phyloP scores from a whole-genome alignment of 176 grass and related monocot species.

The Ensete ventricosum region DNA sequence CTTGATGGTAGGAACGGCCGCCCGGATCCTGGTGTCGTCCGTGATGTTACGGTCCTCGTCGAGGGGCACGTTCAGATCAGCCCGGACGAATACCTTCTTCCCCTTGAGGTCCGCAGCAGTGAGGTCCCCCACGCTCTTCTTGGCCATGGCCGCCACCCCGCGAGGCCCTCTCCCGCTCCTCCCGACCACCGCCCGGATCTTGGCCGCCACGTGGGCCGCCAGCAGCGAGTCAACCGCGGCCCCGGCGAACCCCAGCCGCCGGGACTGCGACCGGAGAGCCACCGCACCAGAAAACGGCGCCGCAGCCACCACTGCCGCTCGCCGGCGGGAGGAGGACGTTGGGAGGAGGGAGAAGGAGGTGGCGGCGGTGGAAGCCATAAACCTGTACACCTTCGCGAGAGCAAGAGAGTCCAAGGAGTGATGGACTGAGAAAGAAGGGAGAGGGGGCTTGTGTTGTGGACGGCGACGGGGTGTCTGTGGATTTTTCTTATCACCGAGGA shows the following conservation, averaged over 20 bases:
- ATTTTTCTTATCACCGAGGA: slow-evolving; percentile 11
- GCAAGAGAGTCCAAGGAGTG: slow-evolving; percentile 1
- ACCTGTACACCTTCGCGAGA: background rate
- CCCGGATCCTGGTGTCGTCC: slow-evolving; percentile 62
- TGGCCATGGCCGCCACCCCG: slow-evolving; percentile 43
- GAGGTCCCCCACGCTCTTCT: slow-evolving; percentile 69
- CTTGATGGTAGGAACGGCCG: slow-evolving; percentile 62
- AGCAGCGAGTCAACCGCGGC: slow-evolving; percentile 31
- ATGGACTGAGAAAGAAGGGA: slow-evolving; percentile 8
- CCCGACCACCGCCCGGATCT: slow-evolving; percentile 26
- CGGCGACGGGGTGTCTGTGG: background rate
- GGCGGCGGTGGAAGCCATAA: slow-evolving; percentile 10
- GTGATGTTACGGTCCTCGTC: slow-evolving; percentile 63
- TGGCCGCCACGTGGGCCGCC: slow-evolving; percentile 38
- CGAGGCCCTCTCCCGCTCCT: slow-evolving; percentile 25
- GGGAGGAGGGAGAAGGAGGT: slow-evolving; percentile 22
- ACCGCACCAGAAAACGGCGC: slow-evolving; percentile 16
- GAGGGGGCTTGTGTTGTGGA: slow-evolving; percentile 34
- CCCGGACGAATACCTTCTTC: slow-evolving; percentile 58
- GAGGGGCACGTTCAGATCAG: slow-evolving; percentile 66
- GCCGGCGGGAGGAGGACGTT: slow-evolving; percentile 31
- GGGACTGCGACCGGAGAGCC: slow-evolving; percentile 21
- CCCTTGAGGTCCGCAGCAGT: slow-evolving; percentile 44
- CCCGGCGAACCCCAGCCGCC: slow-evolving; percentile 12
- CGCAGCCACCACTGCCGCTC: background rate